Base-by-base conservation (phyloP, 169 alveolate species). In the Eimeria mitis region DNA sequence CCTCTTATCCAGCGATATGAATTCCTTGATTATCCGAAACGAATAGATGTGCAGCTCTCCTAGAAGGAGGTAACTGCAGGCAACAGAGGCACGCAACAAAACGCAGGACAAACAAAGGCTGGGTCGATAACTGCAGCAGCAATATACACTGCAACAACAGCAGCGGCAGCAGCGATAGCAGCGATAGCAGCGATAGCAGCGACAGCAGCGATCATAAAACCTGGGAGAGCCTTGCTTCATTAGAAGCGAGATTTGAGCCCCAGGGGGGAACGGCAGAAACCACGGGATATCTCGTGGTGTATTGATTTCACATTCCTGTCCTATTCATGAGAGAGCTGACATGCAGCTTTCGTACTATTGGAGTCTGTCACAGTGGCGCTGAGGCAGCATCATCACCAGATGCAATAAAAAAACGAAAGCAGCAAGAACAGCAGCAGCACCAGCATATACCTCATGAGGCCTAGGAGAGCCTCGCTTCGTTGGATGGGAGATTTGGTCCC, bases 1-100 rank as follows among this genome's bases (percentile, higher is more conserved):
- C 78, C 76, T 89, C 28, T 90, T 37, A 65, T 75, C 23, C 71
- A 59, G 85, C 14, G 95, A 16, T 90, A 90, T 75, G 95, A 90
- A 84, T 90, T 90, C 54, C 81, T 90, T 25, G 95, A 90, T 28
- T 90, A 90, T 40, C 95, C 95, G 31, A 90, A 90, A 40, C 31
- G 95, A 44, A 90, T 90, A 14, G 95, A 90, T 52, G 76, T 90
- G 47, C 90, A 90, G 44, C 68, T 90, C 40, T 90, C 89, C 37
- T 54, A 61, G 13, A n/a, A 16, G 59, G 28, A 21, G 91, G 47
- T 73, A 40, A 6, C 65, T 16, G 40, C 54, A 31, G 79, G 0
- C 25, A 37, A 14, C 3, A 47, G 25, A 37, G 3, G 40, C 7
- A 13, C 79, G 6, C n/a, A 14, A 70, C 11, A 0, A 70, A 37